Evolutionary conservation across 23 red algal species (phyloP).

Genomic region (Gracilaria vermiculophylla): DNA sequence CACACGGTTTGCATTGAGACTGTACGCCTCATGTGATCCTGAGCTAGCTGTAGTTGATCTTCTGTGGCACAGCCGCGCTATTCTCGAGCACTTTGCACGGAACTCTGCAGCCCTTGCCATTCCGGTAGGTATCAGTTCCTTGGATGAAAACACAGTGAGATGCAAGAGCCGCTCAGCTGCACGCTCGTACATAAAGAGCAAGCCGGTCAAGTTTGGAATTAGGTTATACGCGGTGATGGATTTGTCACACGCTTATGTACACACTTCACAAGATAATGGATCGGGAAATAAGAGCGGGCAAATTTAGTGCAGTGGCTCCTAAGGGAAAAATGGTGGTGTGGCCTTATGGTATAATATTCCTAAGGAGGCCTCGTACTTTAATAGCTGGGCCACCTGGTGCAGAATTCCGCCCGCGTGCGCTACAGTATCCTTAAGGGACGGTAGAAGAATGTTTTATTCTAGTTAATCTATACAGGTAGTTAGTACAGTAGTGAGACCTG

Average conservation of each 20-base stretch:
- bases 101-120: background rate
- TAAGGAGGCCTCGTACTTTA: too few species aligned
- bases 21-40: background rate
- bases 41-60: background rate
- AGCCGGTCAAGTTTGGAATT: background rate
- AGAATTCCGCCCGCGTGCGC: too few species aligned
- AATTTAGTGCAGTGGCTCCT: too few species aligned
- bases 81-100: background rate
- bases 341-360: too few species aligned
- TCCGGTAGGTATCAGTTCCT: background rate
- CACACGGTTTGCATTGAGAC: background rate
- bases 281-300: background rate
- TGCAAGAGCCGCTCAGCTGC: background rate
- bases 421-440: too few species aligned
- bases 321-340: too few species aligned
- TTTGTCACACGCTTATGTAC: background rate
- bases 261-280: background rate
- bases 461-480: too few species aligned
- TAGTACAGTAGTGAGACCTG: too few species aligned
- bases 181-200: background rate
- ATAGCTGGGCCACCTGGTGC: too few species aligned
- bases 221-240: background rate
- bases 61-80: background rate
- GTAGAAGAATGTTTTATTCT: too few species aligned
- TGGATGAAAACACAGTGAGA: background rate